These are phyloP conservation scores for Plasmopara halstedii DNA, from an alignment of 352 stramenopile genomes.

Conservation along the genomic window DNA sequence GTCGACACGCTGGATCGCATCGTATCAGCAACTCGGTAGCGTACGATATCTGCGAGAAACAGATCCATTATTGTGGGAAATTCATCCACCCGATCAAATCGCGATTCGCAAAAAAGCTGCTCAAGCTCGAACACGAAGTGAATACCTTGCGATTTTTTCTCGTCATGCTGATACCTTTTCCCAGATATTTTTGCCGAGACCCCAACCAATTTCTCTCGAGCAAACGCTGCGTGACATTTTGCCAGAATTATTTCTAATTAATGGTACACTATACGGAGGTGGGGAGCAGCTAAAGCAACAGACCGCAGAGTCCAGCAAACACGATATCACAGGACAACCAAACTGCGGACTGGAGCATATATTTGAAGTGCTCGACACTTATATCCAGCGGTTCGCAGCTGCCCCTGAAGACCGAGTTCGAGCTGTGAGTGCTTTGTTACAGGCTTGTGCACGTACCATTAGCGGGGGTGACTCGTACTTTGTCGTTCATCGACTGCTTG, in stretches of 20 bases:
- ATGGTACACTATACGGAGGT: conserved; percentile 67
- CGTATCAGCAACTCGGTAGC: conserved; percentile 61
- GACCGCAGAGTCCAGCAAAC: conserved; percentile 3
- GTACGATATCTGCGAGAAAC: conserved; percentile 77
- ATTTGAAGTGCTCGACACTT: conserved; percentile 66
- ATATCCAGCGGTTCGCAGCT: conserved; percentile 60
- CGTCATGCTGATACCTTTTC: conserved; percentile 54
- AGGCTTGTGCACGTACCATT: conserved; percentile 69
- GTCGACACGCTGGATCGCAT: conserved; percentile 13
- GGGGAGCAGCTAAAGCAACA: conserved; percentile 33
- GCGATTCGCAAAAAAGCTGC: conserved; percentile 63
- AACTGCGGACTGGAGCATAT: conserved; percentile 70
- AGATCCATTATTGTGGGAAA: conserved; percentile 75
- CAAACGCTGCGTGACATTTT: conserved; percentile 75
- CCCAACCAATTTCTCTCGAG: conserved; percentile 66
- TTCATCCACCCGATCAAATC: conserved; percentile 69
- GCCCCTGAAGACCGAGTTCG: conserved; percentile 57
- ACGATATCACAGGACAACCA: conserved; percentile 8
- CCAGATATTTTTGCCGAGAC: conserved; percentile 63
- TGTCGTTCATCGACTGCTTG: conserved; percentile 64
- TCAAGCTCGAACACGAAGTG: conserved; percentile 34
- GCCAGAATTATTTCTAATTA: conserved; percentile 68
- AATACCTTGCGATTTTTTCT: conserved; percentile 64
- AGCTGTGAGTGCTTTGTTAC: conserved; percentile 55
- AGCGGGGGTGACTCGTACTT: conserved; percentile 77